Conservation (phyloP, 768 basidiomycete genomes). For the Trametes gibbosa region DNA sequence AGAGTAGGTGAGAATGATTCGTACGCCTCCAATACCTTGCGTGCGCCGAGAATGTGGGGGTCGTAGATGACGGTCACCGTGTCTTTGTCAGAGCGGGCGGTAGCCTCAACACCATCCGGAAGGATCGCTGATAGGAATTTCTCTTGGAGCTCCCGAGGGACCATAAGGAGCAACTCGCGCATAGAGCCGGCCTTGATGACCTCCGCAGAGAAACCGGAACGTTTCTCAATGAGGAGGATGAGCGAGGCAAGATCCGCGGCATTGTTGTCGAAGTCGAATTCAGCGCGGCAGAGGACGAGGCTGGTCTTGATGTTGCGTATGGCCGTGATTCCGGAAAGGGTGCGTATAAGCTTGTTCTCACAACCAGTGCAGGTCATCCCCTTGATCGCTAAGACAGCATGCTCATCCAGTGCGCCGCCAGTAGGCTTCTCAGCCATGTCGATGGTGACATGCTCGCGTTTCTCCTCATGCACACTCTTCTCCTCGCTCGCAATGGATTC, state of each 20-base stretch:
- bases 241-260: conserved; percentile 21
- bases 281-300: conserved; percentile 28
- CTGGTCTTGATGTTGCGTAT: conserved; percentile 30
- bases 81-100: conserved; percentile 14
- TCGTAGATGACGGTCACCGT: conserved; percentile 23
- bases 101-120: conserved; percentile 22
- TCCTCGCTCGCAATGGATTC: neutral
- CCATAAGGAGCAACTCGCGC: conserved; percentile 17
- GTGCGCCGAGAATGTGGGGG: conserved; percentile 29
- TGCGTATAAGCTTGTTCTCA: conserved; percentile 30
- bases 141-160: conserved; percentile 6
- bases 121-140: conserved; percentile 8
- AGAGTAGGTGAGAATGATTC: conserved; percentile 27
- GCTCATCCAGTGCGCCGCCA: conserved; percentile 3
- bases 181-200: conserved; percentile 18
- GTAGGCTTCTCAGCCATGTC: conserved; percentile 11
- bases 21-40: conserved; percentile 31
- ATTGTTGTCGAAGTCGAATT: conserved; percentile 28
- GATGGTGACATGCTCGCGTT: conserved; percentile 7
- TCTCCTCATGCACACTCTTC: neutral
- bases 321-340: conserved; percentile 18
- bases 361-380: conserved; percentile 33
- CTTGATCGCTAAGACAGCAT: conserved; percentile 26
- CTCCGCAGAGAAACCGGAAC: conserved; percentile 28
- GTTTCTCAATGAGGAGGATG: conserved; percentile 25